phyloP scores from a whole-genome alignment of 495 filamentous ascomycete genomes.

The Daldinia concentrica region DNA sequence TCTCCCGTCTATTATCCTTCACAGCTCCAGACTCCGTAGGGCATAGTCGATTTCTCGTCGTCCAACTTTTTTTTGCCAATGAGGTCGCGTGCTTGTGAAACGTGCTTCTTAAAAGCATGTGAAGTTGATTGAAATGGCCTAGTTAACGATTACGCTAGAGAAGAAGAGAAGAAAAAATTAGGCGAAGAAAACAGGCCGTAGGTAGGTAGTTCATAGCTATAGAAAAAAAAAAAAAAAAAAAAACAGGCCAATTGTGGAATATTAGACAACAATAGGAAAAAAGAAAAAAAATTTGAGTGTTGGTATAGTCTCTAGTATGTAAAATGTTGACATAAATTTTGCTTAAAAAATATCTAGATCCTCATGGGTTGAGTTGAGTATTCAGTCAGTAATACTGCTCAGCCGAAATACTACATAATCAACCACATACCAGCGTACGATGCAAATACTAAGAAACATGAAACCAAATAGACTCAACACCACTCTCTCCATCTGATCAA shows the following conservation, averaged over 20 bases:
- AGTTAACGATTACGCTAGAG: neutral
- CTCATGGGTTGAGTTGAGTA: no score
- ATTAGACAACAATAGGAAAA: neutral
- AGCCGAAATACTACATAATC: no score
- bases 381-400: no score
- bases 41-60: neutral
- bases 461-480: no score
- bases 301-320: no score
- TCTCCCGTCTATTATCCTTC: neutral
- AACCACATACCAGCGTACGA: no score
- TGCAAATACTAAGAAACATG: no score
- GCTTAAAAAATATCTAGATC: no score
- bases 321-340: neutral
- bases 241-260: neutral
- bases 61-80: constrained; percentile 21
- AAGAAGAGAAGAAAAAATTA: neutral
- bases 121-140: neutral
- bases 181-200: no score
- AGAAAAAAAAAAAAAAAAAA: neutral
- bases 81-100: constrained; percentile 18
- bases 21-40: neutral
- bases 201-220: no score
- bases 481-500: no score
- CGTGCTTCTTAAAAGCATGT: constrained; percentile 22
- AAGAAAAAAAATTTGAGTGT: no score